phyloP scores from a whole-genome alignment of 2,329 filamentous ascomycete genomes.

The Colletotrichum salicis region DNA sequence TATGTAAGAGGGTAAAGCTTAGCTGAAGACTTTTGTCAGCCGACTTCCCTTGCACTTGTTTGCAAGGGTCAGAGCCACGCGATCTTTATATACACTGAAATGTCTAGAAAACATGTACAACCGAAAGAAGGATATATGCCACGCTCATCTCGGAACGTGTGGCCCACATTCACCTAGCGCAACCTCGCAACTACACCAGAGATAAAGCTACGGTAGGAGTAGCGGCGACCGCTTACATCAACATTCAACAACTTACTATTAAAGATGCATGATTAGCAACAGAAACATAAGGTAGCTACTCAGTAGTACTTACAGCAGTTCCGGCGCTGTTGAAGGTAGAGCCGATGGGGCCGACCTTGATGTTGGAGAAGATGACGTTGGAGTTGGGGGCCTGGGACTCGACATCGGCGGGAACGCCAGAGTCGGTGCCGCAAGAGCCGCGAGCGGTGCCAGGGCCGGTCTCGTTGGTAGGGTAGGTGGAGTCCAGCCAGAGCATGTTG shows the following conservation, averaged over 20 bases:
- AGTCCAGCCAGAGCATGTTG: constrained; percentile 82
- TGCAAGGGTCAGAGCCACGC: too few relatives aligned
- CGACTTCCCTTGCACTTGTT: too few relatives aligned
- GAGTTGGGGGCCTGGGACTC: constrained; percentile 58
- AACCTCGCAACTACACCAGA: too few relatives aligned
- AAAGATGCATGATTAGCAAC: not conserved
- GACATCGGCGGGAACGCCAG: constrained; percentile 62
- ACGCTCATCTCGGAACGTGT: too few relatives aligned
- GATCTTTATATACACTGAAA: too few relatives aligned
- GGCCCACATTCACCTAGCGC: too few relatives aligned
- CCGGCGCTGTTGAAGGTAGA: constrained; percentile 55
- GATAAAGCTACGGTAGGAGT: too few relatives aligned
- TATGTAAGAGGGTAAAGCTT: too few relatives aligned
- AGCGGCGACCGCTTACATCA: too few relatives aligned
- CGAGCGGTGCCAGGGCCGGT: constrained; percentile 60
- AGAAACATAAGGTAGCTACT: not conserved
- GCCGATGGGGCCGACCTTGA: constrained; percentile 61
- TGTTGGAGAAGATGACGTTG: constrained; percentile 65
- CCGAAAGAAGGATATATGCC: too few relatives aligned
- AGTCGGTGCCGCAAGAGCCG: constrained; percentile 63
- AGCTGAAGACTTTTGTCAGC: too few relatives aligned
- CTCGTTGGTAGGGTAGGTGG: constrained; percentile 65
- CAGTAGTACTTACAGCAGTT: constrained; percentile 3
- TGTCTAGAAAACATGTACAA: too few relatives aligned
- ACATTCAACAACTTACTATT: not conserved